Evolutionary conservation across 23 red algal species (phyloP), one percentile per base, ranked within the genome.

Genomic region (Pyropia haitanensis): DNA sequence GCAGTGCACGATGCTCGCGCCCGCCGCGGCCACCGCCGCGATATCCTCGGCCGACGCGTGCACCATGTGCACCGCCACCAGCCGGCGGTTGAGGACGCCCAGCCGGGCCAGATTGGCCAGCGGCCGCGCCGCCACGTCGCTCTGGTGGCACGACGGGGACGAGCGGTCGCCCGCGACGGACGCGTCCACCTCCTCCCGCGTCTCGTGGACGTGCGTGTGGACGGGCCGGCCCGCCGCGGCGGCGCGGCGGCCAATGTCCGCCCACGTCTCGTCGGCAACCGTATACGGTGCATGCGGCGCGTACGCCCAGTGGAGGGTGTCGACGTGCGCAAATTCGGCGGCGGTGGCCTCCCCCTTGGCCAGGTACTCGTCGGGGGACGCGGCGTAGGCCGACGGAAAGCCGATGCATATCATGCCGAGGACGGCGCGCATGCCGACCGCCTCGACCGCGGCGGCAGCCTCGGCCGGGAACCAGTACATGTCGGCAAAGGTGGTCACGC

Each of bases 191-290:
- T 98, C 94, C 14, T 85, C 94, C 16, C 2, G 53, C 3, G 94
- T 98, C 64, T 98, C 94, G 68, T 98, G 94, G 62, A 98, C 28
- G 72, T 98, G 94, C 12, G 80, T 98, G 71, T 98, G 94, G 27
- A 91, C 78, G 8, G 66, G 67, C 18, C 71, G 48, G 31, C 68
- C 71, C 20, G 79, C 79, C 18, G 52, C 30, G 1, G 30, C 39
- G 7, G 76, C 57, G 32, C 71, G 68, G 32, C 75, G 33, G 14
- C 33, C 51, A 3, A 95, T 58, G 31, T 63, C 64, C 27, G 58
- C 39, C 81, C 78, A 83, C 15, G 72, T 70, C 4, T 32, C 57
- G 19, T 88, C 73, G 13, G 66, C 53, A 7, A 98, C 94, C 1
- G 94, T 90, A 51, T 98, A 98, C 2, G 94, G 84, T 20, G 94